Percentiles rank a stretch among this genome's conserved stretches.
Conservation (phyloP, 202 grass and related monocot genomes). For the Schoenoplectus tabernaemontani region DNA sequence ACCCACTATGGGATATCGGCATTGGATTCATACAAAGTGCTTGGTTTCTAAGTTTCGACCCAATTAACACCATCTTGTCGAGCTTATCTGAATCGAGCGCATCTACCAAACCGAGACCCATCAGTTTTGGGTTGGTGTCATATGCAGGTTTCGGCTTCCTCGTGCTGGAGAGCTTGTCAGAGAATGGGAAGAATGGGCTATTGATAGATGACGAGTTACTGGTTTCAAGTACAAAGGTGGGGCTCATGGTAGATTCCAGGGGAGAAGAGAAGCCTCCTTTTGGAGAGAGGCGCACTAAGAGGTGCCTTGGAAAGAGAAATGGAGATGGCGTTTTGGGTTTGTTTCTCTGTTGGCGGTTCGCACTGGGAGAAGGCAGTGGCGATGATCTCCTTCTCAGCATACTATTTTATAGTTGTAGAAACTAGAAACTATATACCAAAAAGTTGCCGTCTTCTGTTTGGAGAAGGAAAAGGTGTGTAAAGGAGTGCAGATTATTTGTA, state of each 20-base stretch:
- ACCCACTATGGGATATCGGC: neutral
- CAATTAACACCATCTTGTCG: conserved; percentile 13
- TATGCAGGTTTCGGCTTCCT: conserved; percentile 8
- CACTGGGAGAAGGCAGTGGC: conserved; percentile 1
- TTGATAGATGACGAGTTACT: conserved; percentile 16
- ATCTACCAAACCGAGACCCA: conserved; percentile 61
- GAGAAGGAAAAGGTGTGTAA: conserved; percentile 17
- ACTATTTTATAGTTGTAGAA: neutral
- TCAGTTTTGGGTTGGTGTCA: conserved; percentile 27
- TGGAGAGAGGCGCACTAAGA: conserved; percentile 51
- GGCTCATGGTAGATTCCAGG: conserved; percentile 58
- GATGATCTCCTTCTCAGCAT: conserved; percentile 19
- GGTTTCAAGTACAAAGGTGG: conserved; percentile 80
- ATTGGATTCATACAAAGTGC: conserved; percentile 26
- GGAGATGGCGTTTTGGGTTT: conserved; percentile 30
- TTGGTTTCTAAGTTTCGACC: conserved; percentile 54
- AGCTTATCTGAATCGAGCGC: conserved; percentile 40
- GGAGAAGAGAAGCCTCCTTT: conserved; percentile 38
- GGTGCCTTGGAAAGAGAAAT: conserved; percentile 40
- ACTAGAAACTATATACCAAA: conserved; percentile 5
- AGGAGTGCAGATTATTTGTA: neutral
- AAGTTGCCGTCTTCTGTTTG: conserved; percentile 5
- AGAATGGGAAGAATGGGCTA: conserved; percentile 47
- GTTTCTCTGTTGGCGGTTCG: conserved; percentile 22
- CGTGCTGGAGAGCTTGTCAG: conserved; percentile 34